Percentiles rank a stretch among this genome's conserved stretches.
These are phyloP conservation scores for Malus sieversii DNA, from an alignment of 306 rosid genomes.

Conservation along the genomic window DNA sequence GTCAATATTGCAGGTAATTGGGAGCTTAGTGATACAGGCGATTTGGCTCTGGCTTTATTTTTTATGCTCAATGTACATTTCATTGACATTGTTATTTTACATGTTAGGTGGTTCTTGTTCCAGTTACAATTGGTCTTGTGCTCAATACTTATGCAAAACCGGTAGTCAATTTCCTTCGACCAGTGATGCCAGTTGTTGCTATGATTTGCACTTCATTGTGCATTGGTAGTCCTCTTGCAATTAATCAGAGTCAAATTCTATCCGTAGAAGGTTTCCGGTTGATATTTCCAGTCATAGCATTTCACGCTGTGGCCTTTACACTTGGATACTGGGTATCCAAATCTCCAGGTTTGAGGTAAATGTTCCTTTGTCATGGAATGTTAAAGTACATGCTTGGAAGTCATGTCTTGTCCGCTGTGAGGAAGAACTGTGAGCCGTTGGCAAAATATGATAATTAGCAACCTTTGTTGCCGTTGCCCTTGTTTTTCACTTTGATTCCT, in stretches of 20 bases:
- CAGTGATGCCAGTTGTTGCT: conserved; percentile 92
- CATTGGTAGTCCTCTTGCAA: conserved; percentile 95
- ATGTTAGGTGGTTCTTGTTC: conserved; percentile 80
- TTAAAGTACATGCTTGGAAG: conserved; percentile 1
- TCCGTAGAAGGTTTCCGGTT: conserved; percentile 68
- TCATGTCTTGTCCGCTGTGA: neutral
- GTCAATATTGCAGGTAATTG: conserved; percentile 85
- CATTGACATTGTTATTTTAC: conserved; percentile 3
- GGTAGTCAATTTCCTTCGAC: conserved; percentile 63
- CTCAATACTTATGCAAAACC: conserved; percentile 93
- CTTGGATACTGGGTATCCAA: conserved; percentile 82
- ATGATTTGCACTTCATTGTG: conserved; percentile 93
- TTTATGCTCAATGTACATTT: neutral
- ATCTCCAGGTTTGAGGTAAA: conserved; percentile 64
- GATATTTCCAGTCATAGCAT: conserved; percentile 62
- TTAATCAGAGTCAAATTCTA: conserved; percentile 66
- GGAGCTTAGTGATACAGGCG: neutral
- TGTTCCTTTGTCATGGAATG: conserved; percentile 2
- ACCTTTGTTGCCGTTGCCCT: neutral
- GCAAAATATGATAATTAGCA: neutral
- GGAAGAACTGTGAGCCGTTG: neutral
- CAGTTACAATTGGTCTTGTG: conserved; percentile 73
- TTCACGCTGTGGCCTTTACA: conserved; percentile 72
- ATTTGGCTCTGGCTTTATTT: neutral
- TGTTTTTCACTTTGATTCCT: neutral